These are phyloP conservation scores for Nakazawaea pomicola DNA, from an alignment of 805 yeast species.

Conservation along the genomic window DNA sequence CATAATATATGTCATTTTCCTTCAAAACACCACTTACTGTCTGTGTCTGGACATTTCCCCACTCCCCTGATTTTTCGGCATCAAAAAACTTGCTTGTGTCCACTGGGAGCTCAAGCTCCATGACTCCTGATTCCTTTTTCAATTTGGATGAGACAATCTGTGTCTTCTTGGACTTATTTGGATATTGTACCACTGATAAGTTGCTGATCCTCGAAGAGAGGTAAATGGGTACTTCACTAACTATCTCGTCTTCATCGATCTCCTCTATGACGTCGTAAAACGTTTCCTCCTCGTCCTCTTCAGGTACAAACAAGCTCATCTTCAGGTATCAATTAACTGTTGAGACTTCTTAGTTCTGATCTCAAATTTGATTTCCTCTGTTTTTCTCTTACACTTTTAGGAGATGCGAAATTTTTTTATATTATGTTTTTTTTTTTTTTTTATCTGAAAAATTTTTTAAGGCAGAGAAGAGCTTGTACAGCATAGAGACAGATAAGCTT, in stretches of 20 bases:
- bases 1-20: constrained; percentile 46
- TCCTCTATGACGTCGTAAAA: constrained; percentile 12
- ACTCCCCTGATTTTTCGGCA: constrained; percentile 51
- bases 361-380: too few species aligned
- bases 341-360: not conserved
- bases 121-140: constrained; percentile 55
- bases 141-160: constrained; percentile 40
- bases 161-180: constrained; percentile 47
- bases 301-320: constrained; percentile 29
- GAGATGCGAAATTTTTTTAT: constrained; percentile 1
- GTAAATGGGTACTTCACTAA: constrained; percentile 55
- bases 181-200: constrained; percentile 51
- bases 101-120: constrained; percentile 76
- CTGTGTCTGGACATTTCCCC: constrained; percentile 61
- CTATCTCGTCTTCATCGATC: constrained; percentile 54
- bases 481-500: not conserved
- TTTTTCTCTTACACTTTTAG: too few species aligned
- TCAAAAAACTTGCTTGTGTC: constrained; percentile 68
- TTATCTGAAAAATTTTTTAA: constrained; percentile 7
- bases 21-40: constrained; percentile 67
- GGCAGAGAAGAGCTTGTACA: not conserved
- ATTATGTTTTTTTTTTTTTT: constrained; percentile 6
- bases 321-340: not conserved
- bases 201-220: constrained; percentile 23
- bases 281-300: constrained; percentile 28